Evolutionary conservation across 176 grass and related monocot species (phyloP).

Genomic region (Juncus effusus): DNA sequence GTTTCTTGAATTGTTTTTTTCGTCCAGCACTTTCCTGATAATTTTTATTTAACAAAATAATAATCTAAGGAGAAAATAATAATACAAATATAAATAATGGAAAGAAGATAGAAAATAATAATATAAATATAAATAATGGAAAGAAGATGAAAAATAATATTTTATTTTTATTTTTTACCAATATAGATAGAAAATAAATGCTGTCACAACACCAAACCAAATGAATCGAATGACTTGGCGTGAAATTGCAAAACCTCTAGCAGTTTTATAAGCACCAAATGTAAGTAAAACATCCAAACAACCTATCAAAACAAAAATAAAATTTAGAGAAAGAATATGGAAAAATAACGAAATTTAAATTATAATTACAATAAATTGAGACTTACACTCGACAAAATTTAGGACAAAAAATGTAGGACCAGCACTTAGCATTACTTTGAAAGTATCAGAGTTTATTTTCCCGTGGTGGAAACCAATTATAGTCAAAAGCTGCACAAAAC

Average conservation of each 20-base stretch:
- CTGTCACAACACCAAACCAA: conserved; percentile 60
- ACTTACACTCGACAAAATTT: conserved; percentile 82
- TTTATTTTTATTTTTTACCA: conserved; percentile 51
- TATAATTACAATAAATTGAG: conserved; percentile 20
- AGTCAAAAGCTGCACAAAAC: conserved; percentile 58
- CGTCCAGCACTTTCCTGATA: conserved; percentile 78
- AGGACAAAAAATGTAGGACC: conserved; percentile 89
- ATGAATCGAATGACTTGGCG: conserved; percentile 72
- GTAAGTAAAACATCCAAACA: conserved; percentile 89
- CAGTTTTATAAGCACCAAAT: conserved; percentile 86
- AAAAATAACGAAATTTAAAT: conserved; percentile 20
- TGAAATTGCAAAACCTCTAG: conserved; percentile 90
- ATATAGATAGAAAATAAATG: conserved; percentile 88
- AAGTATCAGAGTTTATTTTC: conserved; percentile 58
- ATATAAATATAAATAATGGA: conserved; percentile 14
- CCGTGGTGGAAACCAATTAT: conserved; percentile 75
- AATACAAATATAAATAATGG: not conserved
- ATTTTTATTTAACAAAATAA: not conserved
- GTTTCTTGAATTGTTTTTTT: conserved; percentile 57
- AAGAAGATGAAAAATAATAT: conserved; percentile 15
- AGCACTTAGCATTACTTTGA: conserved; percentile 86
- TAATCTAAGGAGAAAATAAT: not conserved
- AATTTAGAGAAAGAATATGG: conserved; percentile 7
- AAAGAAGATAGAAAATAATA: not conserved
- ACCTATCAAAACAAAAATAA: conserved; percentile 42